Conservation (phyloP, 2,329 filamentous ascomycete genomes). For the Colletotrichum lentis region DNA sequence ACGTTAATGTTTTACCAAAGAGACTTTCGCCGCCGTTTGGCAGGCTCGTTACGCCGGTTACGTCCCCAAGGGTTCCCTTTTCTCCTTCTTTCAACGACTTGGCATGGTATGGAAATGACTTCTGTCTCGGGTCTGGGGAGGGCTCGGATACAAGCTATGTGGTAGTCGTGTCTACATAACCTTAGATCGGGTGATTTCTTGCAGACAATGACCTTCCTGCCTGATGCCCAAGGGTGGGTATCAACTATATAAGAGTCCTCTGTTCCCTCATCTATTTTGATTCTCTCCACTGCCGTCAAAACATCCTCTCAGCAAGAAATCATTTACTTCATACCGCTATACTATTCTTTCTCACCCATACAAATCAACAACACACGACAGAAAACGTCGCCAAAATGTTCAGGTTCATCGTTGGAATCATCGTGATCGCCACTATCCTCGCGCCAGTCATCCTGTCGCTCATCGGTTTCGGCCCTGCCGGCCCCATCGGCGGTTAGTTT, state of each 20-base stretch:
- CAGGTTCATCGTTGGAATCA: not conserved
- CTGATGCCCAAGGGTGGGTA: no score
- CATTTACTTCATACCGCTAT: no score
- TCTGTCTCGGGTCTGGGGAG: not conserved
- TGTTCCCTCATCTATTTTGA: no score
- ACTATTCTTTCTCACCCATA: no score
- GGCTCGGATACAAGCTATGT: not conserved
- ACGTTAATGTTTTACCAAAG: not conserved
- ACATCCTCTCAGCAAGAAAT: no score
- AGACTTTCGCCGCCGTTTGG: constrained; percentile 26
- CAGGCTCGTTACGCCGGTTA: constrained; percentile 26
- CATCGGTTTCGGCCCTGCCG: not conserved
- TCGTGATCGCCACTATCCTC: no score
- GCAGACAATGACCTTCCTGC: no score
- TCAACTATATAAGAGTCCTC: no score
- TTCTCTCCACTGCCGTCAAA: no score
- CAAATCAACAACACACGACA: not conserved
- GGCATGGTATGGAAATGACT: constrained; percentile 30
- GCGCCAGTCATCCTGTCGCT: not conserved
- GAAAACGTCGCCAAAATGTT: not conserved
- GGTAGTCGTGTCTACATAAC: not conserved
- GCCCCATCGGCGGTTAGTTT: not conserved
- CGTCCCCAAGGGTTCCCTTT: constrained; percentile 24
- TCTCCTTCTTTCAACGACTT: constrained; percentile 23
- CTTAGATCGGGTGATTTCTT: not conserved